Conservation (phyloP, 176 grass and related monocot species). For the Eleusine coracana region DNA sequence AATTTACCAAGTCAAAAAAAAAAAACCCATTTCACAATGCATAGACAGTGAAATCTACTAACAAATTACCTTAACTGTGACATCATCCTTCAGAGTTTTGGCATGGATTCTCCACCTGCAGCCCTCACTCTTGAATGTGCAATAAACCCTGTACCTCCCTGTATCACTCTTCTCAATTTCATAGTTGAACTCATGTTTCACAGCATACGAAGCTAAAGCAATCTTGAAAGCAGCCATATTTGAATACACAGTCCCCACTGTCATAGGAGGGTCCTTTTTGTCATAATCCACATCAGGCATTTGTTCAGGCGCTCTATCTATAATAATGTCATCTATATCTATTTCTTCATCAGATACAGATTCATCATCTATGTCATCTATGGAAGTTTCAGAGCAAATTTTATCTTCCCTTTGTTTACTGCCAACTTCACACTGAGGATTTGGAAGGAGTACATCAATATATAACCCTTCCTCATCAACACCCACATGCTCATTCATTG, state of each 20-base stretch:
- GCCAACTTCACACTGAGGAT: no score
- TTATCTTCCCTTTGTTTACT: no score
- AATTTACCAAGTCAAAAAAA: no score
- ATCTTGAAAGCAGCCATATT: neutral
- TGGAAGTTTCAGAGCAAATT: no score
- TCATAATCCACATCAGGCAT: neutral
- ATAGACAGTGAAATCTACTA: neutral
- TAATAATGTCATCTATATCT: no score
- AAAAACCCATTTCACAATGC: no score
- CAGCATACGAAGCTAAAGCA: neutral
- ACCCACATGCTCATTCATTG: no score
- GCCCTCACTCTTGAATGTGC: neutral
- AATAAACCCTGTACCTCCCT: neutral
- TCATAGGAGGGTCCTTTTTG: neutral
- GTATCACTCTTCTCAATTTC: neutral
- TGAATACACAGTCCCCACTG: neutral
- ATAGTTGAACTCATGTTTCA: neutral
- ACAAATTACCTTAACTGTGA: neutral
- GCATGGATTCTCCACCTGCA: neutral
- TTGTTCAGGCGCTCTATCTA: no score
- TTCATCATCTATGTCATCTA: no score
- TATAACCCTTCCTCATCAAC: no score
- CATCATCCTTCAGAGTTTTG: neutral
- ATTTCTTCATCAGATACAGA: no score
- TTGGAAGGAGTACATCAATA: no score